phyloP scores from a whole-genome alignment of 148 eudicot species.

The Rhododendron simsii region DNA sequence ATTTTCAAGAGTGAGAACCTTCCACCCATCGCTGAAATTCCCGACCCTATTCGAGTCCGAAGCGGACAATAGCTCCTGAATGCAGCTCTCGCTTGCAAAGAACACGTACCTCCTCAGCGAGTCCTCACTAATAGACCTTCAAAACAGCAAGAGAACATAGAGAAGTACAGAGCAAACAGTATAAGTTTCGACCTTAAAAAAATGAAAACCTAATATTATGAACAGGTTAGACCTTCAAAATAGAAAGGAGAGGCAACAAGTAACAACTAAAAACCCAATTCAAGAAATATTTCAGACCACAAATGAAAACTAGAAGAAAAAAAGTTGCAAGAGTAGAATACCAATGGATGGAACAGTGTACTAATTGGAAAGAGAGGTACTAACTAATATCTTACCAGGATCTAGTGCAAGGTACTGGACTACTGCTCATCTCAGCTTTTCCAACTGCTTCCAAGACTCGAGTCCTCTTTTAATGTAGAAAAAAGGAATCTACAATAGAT shows the following conservation, averaged over 20 bases:
- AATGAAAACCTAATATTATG: neutral
- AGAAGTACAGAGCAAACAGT: neutral
- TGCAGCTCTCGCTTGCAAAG: constrained; percentile 82
- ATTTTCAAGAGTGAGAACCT: constrained; percentile 45
- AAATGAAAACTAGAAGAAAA: neutral
- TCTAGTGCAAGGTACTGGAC: constrained; percentile 51
- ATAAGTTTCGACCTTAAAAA: neutral
- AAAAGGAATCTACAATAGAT: constrained; percentile 5
- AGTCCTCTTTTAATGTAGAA: constrained; percentile 7
- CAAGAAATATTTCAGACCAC: neutral
- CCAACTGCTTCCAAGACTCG: constrained; percentile 1
- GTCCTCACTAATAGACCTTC: constrained; percentile 88
- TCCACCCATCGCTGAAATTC: constrained; percentile 60
- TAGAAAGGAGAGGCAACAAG: neutral
- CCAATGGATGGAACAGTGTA: neutral
- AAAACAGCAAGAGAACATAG: neutral
- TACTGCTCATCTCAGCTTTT: constrained; percentile 26
- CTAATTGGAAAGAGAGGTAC: neutral
- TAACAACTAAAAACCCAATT: constrained; percentile 1
- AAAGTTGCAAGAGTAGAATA: neutral
- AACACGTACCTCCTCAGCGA: constrained; percentile 74
- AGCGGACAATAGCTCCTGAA: constrained; percentile 76
- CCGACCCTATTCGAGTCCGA: constrained; percentile 50
- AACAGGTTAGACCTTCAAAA: neutral
- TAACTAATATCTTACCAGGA: constrained; percentile 30